phyloP scores from a whole-genome alignment of 805 yeast species.

The Ogataea polymorpha region DNA sequence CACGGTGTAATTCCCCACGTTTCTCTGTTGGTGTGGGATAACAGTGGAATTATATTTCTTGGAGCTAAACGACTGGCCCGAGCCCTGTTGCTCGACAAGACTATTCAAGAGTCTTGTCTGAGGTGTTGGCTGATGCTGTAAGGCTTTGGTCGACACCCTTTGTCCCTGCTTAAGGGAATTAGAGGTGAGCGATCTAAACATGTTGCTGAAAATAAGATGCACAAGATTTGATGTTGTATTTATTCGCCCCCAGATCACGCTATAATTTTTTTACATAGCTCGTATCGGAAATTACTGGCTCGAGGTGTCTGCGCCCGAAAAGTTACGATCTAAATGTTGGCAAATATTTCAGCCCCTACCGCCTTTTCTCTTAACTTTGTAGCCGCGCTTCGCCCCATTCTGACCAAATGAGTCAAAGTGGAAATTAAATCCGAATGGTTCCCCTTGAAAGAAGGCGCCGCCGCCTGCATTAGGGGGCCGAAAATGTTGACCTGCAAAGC shows the following conservation, averaged over 20 bases:
- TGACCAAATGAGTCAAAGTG: conserved; percentile 9
- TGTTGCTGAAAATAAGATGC: conserved; percentile 2
- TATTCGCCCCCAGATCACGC: conserved; percentile 8
- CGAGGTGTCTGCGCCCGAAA: conserved; percentile 5
- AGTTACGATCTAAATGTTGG: neutral
- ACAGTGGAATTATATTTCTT: conserved; percentile 6
- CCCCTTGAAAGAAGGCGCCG: conserved; percentile 4
- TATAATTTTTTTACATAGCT: conserved; percentile 1
- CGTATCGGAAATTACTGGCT: conserved; percentile 12
- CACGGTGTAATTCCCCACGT: conserved; percentile 9
- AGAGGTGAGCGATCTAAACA: conserved; percentile 32
- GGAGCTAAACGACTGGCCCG: conserved; percentile 5
- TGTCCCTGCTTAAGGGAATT: conserved; percentile 33
- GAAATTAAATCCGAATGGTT: conserved; percentile 7
- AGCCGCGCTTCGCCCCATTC: conserved; percentile 1
- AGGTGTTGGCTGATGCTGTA: conserved; percentile 29
- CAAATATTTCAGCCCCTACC: conserved; percentile 1
- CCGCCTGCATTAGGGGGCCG: conserved; percentile 8
- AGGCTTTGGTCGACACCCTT: conserved; percentile 32
- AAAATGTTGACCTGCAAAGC: neutral
- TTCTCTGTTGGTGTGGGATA: conserved; percentile 10
- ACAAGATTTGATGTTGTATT: neutral
- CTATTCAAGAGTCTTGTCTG: conserved; percentile 24
- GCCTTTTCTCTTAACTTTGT: conserved; percentile 5
- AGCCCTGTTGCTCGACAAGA: conserved; percentile 20